Evolutionary conservation across 1,139 yeast species (phyloP).

Genomic region (Meyerozyma sp.): DNA sequence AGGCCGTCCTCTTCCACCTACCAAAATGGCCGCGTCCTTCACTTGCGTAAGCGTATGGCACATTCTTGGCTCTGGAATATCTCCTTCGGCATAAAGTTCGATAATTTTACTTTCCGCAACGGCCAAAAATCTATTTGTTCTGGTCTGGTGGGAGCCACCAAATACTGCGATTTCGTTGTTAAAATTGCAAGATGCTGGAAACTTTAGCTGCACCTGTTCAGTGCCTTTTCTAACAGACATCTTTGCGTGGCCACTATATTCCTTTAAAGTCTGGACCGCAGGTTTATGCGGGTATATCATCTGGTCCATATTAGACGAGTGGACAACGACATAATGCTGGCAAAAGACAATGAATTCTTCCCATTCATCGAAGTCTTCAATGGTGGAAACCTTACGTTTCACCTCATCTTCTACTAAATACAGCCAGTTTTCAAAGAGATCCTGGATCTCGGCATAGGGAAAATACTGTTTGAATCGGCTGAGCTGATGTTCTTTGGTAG

Average conservation of each 20-base stretch:
- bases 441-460: slow-evolving; percentile 44
- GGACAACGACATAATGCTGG: slow-evolving; percentile 69
- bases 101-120: slow-evolving; percentile 12
- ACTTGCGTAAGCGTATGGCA: slow-evolving; percentile 50
- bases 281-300: neutral
- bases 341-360: slow-evolving; percentile 76
- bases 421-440: slow-evolving; percentile 57
- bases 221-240: slow-evolving; percentile 3
- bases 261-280: neutral
- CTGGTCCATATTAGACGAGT: slow-evolving; percentile 46
- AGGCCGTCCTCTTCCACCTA: slow-evolving; percentile 73
- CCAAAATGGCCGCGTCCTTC: slow-evolving; percentile 27
- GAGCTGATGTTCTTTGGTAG: slow-evolving; percentile 44
- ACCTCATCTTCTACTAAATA: slow-evolving; percentile 31
- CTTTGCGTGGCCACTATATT: neutral
- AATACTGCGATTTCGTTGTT: slow-evolving; percentile 27
- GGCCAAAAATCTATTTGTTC: slow-evolving; percentile 20
- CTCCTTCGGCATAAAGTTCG: slow-evolving; percentile 2
- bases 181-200: slow-evolving; percentile 31
- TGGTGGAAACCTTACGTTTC: slow-evolving; percentile 38
- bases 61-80: slow-evolving; percentile 45
- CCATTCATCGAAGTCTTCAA: slow-evolving; percentile 79
- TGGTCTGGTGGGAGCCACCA: slow-evolving; percentile 54
- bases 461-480: slow-evolving; percentile 45
- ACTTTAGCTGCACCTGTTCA: slow-evolving; percentile 34